A percentile compares a stretch with the other conserved stretches of the same genome.
These are phyloP conservation scores for Pseudoscleropodium purum DNA, from an alignment of 225 moss, liverwort and hornwort species.

Conservation along the genomic window DNA sequence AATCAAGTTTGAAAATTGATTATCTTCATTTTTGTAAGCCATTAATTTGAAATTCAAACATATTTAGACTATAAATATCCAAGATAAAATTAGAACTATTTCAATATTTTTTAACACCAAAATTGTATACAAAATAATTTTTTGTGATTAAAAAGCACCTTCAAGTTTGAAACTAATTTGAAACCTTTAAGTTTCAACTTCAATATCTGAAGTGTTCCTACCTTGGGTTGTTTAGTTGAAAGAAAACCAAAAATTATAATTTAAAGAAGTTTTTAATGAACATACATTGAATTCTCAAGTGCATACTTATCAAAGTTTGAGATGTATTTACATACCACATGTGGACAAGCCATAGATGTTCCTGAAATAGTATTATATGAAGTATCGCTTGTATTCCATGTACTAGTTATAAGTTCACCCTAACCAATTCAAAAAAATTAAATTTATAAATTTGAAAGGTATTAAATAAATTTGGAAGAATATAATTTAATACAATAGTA, in stretches of 20 bases:
- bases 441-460: not conserved
- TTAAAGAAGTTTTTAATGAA: not conserved
- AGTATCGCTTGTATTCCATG: constrained; percentile 56
- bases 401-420: constrained; percentile 83
- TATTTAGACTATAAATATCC: not conserved
- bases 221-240: not conserved
- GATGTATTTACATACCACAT: constrained; percentile 46
- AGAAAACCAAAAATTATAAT: accelerated
- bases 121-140: not conserved
- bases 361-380: constrained; percentile 64
- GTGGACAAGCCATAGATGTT: constrained; percentile 95
- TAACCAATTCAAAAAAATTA: not conserved
- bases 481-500: not conserved
- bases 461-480: not conserved
- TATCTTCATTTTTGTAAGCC: not conserved
- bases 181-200: not conserved
- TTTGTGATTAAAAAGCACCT: not conserved
- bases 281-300: no score
- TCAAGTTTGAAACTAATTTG: not conserved
- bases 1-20: not conserved
- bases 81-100: no score
- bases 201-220: not conserved
- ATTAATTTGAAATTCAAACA: not conserved
- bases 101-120: not conserved
- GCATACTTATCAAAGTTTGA: no score